Evolutionary conservation across 768 basidiomycete genomes (phyloP), one percentile per base, ranked within the genome.

Genomic region (Phanerochaete carnosa): DNA sequence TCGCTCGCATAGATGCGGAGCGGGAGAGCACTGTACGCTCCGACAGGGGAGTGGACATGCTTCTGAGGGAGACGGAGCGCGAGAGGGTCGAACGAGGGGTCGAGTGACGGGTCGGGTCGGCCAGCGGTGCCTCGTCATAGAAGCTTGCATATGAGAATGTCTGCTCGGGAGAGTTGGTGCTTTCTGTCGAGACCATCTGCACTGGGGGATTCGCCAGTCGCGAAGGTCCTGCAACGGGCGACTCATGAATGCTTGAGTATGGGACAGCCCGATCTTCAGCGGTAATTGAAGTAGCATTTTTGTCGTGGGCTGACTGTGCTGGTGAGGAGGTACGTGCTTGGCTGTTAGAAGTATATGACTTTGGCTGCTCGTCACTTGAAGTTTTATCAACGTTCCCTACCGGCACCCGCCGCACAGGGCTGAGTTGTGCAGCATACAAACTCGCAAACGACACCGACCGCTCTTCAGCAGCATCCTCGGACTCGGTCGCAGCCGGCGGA

Each of bases 101-200:
- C 11, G 54, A 55, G 2, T 55, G 54, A 9, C 23, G 35, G 2
- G 54, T 43, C n/a, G 33, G 32, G 23, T 43, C 35, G n/a, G 35
- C 32, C 28, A 55, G 19, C 9, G 54, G 54, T 19, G 35, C 35
- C 54, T 55, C 54, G n/a, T 55, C 32, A 33, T 55, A 55, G 54
- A 37, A 55, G 37, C 54, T 55, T 16, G 32, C 54, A 28, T 55
- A 55, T 22, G 47, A 49, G 25, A 49, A 25, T 9, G 47, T 26
- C 25, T 13, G 3, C 5, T 49, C 47, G 7, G 33, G 15, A 35
- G 7, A 8, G 39, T 19, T 43, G 6, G 39, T 15, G 19, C 19
- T 19, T 19, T 43, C 39, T 19, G 39, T 19, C 19, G 39, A 4
- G 8, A 43, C 39, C 4, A 19, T 19, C 19, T 43, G 39, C 19